phyloP scores from a whole-genome alignment of 202 grass and related monocot species.

The Zizania palustris region DNA sequence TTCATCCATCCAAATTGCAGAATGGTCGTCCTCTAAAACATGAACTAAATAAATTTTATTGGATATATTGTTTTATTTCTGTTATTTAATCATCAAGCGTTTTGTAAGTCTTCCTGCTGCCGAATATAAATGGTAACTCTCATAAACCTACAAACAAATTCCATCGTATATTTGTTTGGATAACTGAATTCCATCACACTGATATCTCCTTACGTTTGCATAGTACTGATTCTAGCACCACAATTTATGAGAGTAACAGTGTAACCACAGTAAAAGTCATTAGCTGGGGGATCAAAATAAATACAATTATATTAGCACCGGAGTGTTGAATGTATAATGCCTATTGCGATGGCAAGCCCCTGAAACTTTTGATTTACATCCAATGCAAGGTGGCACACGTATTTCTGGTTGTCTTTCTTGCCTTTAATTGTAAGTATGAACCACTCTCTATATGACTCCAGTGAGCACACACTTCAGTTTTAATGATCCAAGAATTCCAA shows the following conservation, averaged over 20 bases:
- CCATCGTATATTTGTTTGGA: slow-evolving; percentile 10
- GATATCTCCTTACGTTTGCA: neutral
- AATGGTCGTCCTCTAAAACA: too few relatives aligned
- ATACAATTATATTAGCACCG: too few relatives aligned
- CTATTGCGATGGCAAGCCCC: neutral
- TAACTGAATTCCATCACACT: neutral
- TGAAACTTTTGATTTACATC: slow-evolving; percentile 25
- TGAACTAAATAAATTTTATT: too few relatives aligned
- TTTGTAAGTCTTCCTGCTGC: slow-evolving; percentile 73
- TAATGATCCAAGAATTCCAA: slow-evolving; percentile 19
- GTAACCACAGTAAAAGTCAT: neutral
- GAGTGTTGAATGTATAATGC: neutral
- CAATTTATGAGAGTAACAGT: neutral
- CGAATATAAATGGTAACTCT: slow-evolving; percentile 64
- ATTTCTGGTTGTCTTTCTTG: slow-evolving; percentile 82
- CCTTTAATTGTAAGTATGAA: slow-evolving; percentile 70
- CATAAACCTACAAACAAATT: neutral
- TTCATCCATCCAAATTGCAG: too few relatives aligned
- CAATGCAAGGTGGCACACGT: slow-evolving; percentile 83
- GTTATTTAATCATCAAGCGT: too few relatives aligned
- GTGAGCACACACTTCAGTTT: slow-evolving; percentile 17
- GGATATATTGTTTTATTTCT: too few relatives aligned
- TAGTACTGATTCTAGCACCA: neutral
- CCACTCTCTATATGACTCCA: neutral
- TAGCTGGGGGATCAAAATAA: too few relatives aligned